These are phyloP conservation scores for Xylariaceae sp. DNA, from an alignment of 2,329 filamentous ascomycete species.

Conservation along the genomic window DNA sequence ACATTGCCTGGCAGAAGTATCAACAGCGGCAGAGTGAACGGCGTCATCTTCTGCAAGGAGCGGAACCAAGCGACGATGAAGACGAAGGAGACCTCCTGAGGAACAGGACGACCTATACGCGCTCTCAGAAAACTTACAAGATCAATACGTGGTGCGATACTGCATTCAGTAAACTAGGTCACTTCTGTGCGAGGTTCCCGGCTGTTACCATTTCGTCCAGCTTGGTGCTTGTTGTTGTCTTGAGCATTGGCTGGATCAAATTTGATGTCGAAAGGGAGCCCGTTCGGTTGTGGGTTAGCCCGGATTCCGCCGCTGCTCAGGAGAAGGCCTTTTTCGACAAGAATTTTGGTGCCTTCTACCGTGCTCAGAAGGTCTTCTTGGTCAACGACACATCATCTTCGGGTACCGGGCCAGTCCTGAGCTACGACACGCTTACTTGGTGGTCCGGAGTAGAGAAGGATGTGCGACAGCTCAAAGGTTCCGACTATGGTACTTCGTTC, in stretches of 20 bases:
- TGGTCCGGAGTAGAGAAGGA: constrained; percentile 87
- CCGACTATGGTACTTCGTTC: constrained; percentile 61
- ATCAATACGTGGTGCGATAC: constrained; percentile 79
- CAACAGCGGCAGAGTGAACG: constrained; percentile 71
- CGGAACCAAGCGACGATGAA: constrained; percentile 81
- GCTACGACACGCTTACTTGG: constrained; percentile 84
- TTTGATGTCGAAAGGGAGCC: constrained; percentile 91
- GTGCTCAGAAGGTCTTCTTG: constrained; percentile 86
- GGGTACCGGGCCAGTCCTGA: constrained; percentile 70
- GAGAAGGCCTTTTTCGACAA: constrained; percentile 92
- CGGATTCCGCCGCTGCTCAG: constrained; percentile 79
- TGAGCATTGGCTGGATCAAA: constrained; percentile 82
- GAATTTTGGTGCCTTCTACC: constrained; percentile 93
- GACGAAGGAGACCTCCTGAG: constrained; percentile 83
- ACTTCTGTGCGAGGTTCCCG: constrained; percentile 76
- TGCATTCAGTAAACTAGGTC: constrained; percentile 74
- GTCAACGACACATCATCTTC: constrained; percentile 73
- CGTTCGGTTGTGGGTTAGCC: constrained; percentile 93
- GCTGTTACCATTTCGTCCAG: constrained; percentile 73
- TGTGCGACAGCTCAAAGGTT: constrained; percentile 66
- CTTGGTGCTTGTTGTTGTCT: constrained; percentile 66
- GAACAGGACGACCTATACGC: constrained; percentile 70
- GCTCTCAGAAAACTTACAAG: constrained; percentile 71
- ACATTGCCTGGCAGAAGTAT: constrained; percentile 70
- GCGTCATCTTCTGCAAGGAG: constrained; percentile 80